These are phyloP conservation scores for Termitomyces sp. DNA, from an alignment of 768 basidiomycete genomes.

Conservation along the genomic window DNA sequence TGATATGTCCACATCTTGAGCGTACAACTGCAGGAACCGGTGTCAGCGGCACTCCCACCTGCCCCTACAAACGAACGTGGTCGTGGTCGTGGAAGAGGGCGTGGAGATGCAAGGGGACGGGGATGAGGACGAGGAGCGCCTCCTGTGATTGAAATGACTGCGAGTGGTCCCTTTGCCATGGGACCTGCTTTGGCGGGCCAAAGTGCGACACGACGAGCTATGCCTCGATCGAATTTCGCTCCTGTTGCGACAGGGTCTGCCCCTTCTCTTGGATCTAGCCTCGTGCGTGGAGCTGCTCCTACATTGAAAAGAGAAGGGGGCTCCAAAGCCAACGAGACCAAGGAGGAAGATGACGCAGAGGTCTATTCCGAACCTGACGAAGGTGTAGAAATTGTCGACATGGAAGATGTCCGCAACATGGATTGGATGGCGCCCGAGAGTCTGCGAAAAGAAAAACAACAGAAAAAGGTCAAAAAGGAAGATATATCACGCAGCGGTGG, in stretches of 20 bases:
- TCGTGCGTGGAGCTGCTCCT: constrained; percentile 46
- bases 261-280: constrained; percentile 39
- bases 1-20: neutral
- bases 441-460: constrained; percentile 42
- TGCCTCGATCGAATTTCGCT: constrained; percentile 52
- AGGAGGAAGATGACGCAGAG: constrained; percentile 50
- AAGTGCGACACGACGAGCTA: constrained; percentile 37
- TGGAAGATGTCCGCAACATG: constrained; percentile 70
- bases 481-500: constrained; percentile 23
- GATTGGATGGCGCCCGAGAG: constrained; percentile 89
- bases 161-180: constrained; percentile 85
- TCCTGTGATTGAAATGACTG: constrained; percentile 66
- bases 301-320: constrained; percentile 38
- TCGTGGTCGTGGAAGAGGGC: constrained; percentile 39
- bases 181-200: constrained; percentile 68
- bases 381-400: constrained; percentile 82
- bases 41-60: constrained; percentile 24
- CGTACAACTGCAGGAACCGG: constrained; percentile 38
- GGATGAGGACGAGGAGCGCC: constrained; percentile 50
- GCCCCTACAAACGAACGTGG: constrained; percentile 36
- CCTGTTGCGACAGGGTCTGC: constrained; percentile 34
- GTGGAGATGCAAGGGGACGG: constrained; percentile 43
- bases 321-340: constrained; percentile 23
- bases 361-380: constrained; percentile 85
- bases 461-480: constrained; percentile 41